A percentile compares a stretch with the other conserved stretches of the same genome.
phyloP scores from a whole-genome alignment of 106 monocot species.

The Cymbidium sinense region DNA sequence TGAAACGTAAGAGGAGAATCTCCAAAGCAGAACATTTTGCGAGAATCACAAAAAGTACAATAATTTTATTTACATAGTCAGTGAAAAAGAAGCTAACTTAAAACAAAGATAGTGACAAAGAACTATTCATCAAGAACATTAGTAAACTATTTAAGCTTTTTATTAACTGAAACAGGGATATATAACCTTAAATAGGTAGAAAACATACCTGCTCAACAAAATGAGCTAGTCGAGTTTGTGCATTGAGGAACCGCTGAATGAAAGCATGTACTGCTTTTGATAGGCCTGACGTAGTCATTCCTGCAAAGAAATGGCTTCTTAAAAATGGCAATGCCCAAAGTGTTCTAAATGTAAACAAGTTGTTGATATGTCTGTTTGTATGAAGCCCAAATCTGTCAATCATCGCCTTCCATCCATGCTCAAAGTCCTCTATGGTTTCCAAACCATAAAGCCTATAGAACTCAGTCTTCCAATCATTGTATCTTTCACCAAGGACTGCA shows the following conservation, averaged over 20 bases:
- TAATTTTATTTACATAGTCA: too few species aligned
- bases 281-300: slow-evolving; percentile 41
- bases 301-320: slow-evolving; percentile 72
- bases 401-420: slow-evolving; percentile 74
- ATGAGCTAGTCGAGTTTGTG: slow-evolving; percentile 54
- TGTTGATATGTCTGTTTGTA: slow-evolving; percentile 63
- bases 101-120: too few species aligned
- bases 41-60: too few species aligned
- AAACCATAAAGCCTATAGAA: slow-evolving; percentile 70
- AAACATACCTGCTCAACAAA: slow-evolving; percentile 64
- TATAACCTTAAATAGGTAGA: background rate
- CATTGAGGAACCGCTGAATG: slow-evolving; percentile 69
- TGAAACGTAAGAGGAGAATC: too few species aligned
- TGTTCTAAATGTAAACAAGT: slow-evolving; percentile 48
- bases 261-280: slow-evolving; percentile 72
- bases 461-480: slow-evolving; percentile 60
- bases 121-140: too few species aligned
- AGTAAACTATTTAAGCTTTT: too few species aligned
- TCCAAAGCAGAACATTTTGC: too few species aligned
- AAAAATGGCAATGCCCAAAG: slow-evolving; percentile 84
- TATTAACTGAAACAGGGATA: background rate
- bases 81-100: too few species aligned
- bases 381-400: slow-evolving; percentile 59
- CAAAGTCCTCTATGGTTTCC: slow-evolving; percentile 61
- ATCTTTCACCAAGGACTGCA: slow-evolving; percentile 68